Conservation (phyloP, 176 grass and related monocot genomes). For the Leersia perrieri region DNA sequence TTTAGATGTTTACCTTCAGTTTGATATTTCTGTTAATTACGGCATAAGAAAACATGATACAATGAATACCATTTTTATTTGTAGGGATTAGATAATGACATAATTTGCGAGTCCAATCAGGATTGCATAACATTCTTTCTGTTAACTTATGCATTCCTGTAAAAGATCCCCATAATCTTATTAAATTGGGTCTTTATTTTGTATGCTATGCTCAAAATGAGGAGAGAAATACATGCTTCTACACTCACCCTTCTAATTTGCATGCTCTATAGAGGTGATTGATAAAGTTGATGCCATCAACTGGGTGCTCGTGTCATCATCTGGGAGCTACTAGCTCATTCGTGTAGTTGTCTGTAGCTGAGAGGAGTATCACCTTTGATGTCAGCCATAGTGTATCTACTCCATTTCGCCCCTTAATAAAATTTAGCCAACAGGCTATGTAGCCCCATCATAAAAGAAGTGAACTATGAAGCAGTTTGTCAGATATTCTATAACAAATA, state of each 20-base stretch:
- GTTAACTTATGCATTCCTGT: background rate
- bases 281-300: background rate
- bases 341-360: too few species aligned
- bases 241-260: conserved; percentile 5
- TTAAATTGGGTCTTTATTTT: conserved; percentile 6
- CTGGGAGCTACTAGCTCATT: too few species aligned
- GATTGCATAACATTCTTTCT: background rate
- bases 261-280: background rate
- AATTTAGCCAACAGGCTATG: too few species aligned
- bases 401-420: too few species aligned
- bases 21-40: background rate
- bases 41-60: background rate
- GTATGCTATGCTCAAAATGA: background rate
- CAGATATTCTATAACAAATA: too few species aligned
- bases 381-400: too few species aligned
- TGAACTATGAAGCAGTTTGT: too few species aligned
- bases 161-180: background rate
- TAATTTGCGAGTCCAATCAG: conserved; percentile 2
- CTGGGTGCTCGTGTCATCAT: background rate
- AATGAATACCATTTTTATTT: background rate
- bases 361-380: too few species aligned
- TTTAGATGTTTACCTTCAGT: conserved; percentile 12
- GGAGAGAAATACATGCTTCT: background rate
- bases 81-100: background rate
- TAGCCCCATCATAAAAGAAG: too few species aligned